Conservation (phyloP, 2,329 filamentous ascomycete genomes). For the Trichoderma semiorbis region DNA sequence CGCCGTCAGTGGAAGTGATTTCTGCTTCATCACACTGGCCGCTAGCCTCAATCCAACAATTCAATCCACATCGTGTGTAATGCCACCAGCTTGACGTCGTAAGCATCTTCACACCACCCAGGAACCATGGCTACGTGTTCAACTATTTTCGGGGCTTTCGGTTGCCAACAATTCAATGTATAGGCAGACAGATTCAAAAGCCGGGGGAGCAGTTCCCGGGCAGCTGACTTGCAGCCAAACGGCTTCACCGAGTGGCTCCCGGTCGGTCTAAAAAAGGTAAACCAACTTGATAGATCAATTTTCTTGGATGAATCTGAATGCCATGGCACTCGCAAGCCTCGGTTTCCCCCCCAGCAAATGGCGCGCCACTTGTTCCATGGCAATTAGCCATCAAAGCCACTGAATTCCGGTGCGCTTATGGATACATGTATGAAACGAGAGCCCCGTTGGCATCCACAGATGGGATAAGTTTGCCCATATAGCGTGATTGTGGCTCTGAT, state of each 20-base stretch:
- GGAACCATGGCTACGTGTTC: background rate
- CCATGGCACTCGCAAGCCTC: background rate
- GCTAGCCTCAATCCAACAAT: conserved; percentile 6
- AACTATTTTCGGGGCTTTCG: background rate
- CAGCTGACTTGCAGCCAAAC: background rate
- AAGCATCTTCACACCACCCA: conserved; percentile 16
- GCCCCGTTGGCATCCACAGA: background rate
- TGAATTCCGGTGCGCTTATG: conserved; percentile 6
- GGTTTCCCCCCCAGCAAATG: background rate
- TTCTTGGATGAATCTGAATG: background rate
- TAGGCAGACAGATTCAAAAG: background rate
- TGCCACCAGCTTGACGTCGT: conserved; percentile 12
- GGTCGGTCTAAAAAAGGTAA: background rate
- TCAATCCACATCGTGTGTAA: background rate
- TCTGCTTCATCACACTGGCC: background rate
- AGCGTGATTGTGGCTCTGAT: conserved; percentile 17
- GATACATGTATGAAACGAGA: background rate
- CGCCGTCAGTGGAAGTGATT: background rate
- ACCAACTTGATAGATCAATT: background rate
- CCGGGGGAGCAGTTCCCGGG: background rate
- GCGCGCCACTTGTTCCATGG: conserved; percentile 4
- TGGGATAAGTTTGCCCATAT: background rate
- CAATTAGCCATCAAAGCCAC: conserved; percentile 12
- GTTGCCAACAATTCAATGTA: background rate
- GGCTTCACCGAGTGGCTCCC: conserved; percentile 7